These are phyloP conservation scores for Fusarium graminum DNA, from an alignment of 2,329 filamentous ascomycete species.

Conservation along the genomic window DNA sequence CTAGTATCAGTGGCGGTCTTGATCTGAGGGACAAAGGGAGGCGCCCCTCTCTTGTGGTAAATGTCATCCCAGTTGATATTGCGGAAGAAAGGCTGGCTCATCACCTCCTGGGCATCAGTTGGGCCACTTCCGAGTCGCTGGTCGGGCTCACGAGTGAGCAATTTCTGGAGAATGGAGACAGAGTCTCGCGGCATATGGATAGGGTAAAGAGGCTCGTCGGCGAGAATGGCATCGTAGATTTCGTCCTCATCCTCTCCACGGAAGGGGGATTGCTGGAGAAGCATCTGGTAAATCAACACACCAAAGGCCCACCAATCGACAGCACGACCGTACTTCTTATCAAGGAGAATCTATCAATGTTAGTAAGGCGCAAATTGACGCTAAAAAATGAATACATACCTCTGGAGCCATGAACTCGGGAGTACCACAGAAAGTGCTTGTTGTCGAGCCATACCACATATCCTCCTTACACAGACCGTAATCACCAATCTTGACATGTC, in stretches of 20 bases:
- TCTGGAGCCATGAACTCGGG: constrained; percentile 99
- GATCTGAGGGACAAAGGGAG: constrained; percentile 91
- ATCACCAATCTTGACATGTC: constrained; percentile 98
- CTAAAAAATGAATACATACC: constrained; percentile 62
- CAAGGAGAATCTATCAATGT: constrained; percentile 81
- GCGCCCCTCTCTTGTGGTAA: constrained; percentile 90
- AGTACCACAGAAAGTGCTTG: constrained; percentile 98
- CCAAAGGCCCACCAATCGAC: constrained; percentile 99
- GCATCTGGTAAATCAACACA: constrained; percentile 99
- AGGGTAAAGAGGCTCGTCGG: constrained; percentile 96
- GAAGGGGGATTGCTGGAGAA: constrained; percentile 98
- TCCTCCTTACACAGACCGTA: constrained; percentile 99
- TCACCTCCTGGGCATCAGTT: constrained; percentile 97
- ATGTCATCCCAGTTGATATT: constrained; percentile 99
- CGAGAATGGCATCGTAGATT: constrained; percentile 98
- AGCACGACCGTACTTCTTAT: constrained; percentile 97
- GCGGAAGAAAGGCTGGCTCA: constrained; percentile 98
- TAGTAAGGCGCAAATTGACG: constrained; percentile 45
- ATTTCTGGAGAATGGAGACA: constrained; percentile 96
- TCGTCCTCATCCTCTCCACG: constrained; percentile 98
- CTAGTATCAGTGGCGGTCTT: constrained; percentile 97
- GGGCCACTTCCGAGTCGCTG: constrained; percentile 92
- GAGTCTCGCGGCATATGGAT: constrained; percentile 99
- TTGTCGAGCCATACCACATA: constrained; percentile 99
- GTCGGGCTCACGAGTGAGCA: constrained; percentile 94